Conservation (phyloP, 495 filamentous ascomycete genomes). For the Tuber calosporum region DNA sequence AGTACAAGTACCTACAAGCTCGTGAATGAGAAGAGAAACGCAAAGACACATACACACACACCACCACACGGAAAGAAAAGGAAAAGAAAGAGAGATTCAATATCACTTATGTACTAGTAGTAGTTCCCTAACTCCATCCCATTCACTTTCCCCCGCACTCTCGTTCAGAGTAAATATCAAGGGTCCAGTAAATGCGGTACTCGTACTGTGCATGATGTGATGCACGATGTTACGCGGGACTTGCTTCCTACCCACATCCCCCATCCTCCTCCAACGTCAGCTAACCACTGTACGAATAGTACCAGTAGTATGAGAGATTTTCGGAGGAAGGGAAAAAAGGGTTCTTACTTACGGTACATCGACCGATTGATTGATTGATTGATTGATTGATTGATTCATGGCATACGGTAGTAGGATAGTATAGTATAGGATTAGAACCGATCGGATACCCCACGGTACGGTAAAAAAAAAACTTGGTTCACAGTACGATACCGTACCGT, state of each 20-base stretch:
- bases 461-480: too few species aligned
- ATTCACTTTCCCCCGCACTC: not conserved
- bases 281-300: too few species aligned
- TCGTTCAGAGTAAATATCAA: not conserved
- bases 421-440: too few species aligned
- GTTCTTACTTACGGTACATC: not conserved
- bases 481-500: too few species aligned
- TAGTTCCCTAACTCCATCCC: not conserved
- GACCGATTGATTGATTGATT: not conserved
- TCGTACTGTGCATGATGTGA: not conserved
- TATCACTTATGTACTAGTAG: too few species aligned
- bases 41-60: not conserved
- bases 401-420: too few species aligned
- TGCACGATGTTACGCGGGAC: not conserved
- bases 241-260: too few species aligned
- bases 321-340: not conserved
- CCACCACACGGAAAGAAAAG: not conserved
- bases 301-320: slow-evolving; percentile 5
- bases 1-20: not conserved
- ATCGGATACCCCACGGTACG: too few species aligned
- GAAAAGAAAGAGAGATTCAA: not conserved
- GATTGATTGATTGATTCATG: too few species aligned
- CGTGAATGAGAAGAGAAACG: not conserved
- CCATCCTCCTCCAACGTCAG: not conserved
- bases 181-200: not conserved